Percentiles rank a stretch among this genome's conserved stretches.
These are phyloP conservation scores for Aureobasidium sp. DNA, from an alignment of 2,329 filamentous ascomycete species.

Conservation along the genomic window DNA sequence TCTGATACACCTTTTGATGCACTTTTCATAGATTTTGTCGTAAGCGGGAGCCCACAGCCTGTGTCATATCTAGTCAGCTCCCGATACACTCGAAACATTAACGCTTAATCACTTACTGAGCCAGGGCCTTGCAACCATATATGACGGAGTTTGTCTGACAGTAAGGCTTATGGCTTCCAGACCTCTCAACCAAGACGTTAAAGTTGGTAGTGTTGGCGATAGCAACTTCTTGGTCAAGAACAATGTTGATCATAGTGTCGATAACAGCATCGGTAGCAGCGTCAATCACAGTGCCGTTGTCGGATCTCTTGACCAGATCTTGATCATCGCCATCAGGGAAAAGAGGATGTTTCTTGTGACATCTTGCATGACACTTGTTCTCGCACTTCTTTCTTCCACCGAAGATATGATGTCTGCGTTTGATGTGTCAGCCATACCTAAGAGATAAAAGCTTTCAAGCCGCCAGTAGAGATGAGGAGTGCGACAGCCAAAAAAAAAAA, in stretches of 20 bases:
- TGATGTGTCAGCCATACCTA: no score
- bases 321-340: neutral
- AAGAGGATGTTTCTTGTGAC: neutral
- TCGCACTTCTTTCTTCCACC: neutral
- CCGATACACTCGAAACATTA: no score
- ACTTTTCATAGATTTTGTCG: neutral
- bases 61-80: no score
- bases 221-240: neutral
- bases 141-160: no score
- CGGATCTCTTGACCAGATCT: neutral
- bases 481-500: no score
- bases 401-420: neutral
- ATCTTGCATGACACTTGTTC: neutral
- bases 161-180: no score
- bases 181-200: no score
- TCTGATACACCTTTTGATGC: neutral
- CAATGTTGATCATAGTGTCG: neutral
- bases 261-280: neutral
- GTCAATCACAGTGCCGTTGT: neutral
- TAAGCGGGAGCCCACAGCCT: no score
- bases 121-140: no score
- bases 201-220: neutral
- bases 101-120: no score
- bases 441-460: no score
- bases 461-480: no score